Evolutionary conservation across 2,329 filamentous ascomycete genomes (phyloP), one percentile per base, ranked within the genome.

Genomic region (Hymenoscyphus linearis): DNA sequence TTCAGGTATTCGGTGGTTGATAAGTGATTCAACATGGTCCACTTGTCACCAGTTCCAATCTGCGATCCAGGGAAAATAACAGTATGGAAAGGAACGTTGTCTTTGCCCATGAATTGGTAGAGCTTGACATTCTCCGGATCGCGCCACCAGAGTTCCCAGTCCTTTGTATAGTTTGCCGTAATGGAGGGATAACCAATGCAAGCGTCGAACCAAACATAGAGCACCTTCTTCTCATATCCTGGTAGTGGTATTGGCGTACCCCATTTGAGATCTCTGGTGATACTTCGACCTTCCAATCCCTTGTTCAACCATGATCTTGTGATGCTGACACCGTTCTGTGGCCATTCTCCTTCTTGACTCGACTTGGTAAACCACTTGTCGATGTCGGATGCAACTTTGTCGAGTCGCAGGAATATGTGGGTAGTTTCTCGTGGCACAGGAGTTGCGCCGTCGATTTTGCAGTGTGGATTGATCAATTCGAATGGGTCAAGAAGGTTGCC

Each of bases 181-280:
- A 97, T 97, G 1, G 91, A 96, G n/a, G 92, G 87, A 74, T 97
- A 97, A 22, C 93, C 93, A 71, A 96, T 95, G 75, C 90, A 95
- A 59, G 91, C 91, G 73, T 96, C 91, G 73, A 97, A 91, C 75
- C 75, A 79, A 63, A 96, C 92, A 72, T 97, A 97, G 67, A 97
- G 86, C 64, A 96, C 93, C 65, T 90, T 90, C 65, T 87, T 80
- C 65, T 88, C 84, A 69, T 87, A 89, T 13, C 82, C 85, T 34
- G 81, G 75, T 2, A 84, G 71, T 31, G 83, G 83, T 13, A 85
- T 73, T 25, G 74, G 74, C 16, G 72, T 74, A 71, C 93, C 93
- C 93, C 93, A 97, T 74, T 90, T 93, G 63, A 97, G 80, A 78
- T 98, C 93, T 74, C 93, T 82, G 13, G 93, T 96, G 73, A 98